A percentile compares a stretch with the other conserved stretches of the same genome.
These are phyloP conservation scores for Metschnikowia noctiluminum DNA, from an alignment of 805 yeast genomes.

Conservation along the genomic window DNA sequence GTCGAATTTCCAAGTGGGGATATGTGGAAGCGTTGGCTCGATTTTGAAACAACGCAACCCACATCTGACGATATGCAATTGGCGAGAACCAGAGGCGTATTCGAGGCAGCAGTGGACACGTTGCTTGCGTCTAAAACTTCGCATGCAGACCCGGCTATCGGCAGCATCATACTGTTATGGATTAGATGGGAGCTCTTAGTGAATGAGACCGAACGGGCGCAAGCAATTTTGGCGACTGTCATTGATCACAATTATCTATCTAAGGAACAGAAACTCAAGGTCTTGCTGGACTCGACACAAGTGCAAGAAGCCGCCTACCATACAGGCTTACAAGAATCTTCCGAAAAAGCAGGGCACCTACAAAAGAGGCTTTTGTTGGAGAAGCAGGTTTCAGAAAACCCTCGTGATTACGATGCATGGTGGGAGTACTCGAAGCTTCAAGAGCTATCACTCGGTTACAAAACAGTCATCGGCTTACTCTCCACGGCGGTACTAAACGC, in stretches of 20 bases:
- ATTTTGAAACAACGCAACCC: conserved; percentile 53
- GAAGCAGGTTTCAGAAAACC: conserved; percentile 40
- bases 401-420: conserved; percentile 75
- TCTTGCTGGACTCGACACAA: conserved; percentile 39
- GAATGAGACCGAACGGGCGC: conserved; percentile 60
- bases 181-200: conserved; percentile 66
- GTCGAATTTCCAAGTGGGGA: conserved; percentile 34
- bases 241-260: conserved; percentile 26
- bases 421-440: conserved; percentile 64
- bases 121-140: conserved; percentile 19
- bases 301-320: conserved; percentile 51
- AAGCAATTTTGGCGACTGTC: conserved; percentile 54
- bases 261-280: conserved; percentile 15
- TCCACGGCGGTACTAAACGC: conserved; percentile 41
- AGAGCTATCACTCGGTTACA: conserved; percentile 32
- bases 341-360: conserved; percentile 36
- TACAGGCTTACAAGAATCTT: not conserved
- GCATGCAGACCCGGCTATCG: conserved; percentile 12
- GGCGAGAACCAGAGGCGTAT: conserved; percentile 60
- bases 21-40: conserved; percentile 75
- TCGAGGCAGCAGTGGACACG: conserved; percentile 62
- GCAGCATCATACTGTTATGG: conserved; percentile 48
- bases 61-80: conserved; percentile 19
- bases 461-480: conserved; percentile 33
- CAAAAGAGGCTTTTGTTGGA: conserved; percentile 61